A percentile compares a stretch with the other conserved stretches of the same genome.
phyloP scores from a whole-genome alignment of 345 rosid species.

The Angophora floribunda region DNA sequence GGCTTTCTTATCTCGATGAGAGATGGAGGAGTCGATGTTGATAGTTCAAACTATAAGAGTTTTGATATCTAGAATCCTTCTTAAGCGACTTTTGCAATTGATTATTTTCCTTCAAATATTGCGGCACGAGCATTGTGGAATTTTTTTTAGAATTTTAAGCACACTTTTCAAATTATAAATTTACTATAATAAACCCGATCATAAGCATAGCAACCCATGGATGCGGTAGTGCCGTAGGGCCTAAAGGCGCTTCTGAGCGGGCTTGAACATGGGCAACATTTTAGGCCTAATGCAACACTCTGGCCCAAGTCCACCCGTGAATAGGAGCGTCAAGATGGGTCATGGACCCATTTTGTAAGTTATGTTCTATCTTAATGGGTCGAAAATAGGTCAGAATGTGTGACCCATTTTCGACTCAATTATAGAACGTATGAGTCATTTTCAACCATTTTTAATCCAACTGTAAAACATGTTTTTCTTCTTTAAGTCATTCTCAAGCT shows the following conservation, averaged over 20 bases:
- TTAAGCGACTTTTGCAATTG: neutral
- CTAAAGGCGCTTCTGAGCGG: neutral
- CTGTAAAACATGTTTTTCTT: no score
- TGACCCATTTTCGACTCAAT: no score
- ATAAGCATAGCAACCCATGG: neutral
- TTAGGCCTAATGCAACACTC: neutral
- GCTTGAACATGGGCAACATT: neutral
- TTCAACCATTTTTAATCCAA: no score
- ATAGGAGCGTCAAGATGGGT: no score
- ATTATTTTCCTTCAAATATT: neutral
- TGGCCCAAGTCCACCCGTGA: rapidly evolving
- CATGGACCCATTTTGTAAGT: no score
- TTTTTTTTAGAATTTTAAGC: neutral
- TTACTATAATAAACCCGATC: neutral
- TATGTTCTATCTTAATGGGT: no score
- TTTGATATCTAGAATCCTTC: neutral
- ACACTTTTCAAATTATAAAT: neutral
- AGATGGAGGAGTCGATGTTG: neutral
- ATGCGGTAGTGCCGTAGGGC: neutral
- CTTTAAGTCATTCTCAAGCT: no score
- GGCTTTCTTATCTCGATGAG: neutral
- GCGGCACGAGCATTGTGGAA: neutral
- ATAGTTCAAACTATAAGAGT: neutral
- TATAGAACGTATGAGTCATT: no score
- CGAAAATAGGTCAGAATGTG: no score